phyloP scores from a whole-genome alignment of 1,284 basidiomycete species.

The Pseudozyma tsukubaensis region DNA sequence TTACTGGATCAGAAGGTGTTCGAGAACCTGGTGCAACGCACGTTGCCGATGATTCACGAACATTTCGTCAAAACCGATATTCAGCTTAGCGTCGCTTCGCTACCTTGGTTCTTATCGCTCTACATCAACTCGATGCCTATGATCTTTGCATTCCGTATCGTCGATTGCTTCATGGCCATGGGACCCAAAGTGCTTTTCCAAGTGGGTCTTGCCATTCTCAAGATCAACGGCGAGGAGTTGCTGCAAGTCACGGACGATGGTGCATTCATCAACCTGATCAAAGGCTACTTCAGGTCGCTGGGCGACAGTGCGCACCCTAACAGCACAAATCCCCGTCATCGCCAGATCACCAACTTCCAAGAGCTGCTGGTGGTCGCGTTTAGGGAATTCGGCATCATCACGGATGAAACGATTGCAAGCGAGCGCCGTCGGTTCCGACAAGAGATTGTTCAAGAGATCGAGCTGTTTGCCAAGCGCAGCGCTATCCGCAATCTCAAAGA shows the following conservation, averaged over 20 bases:
- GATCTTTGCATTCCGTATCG: slow-evolving; percentile 97
- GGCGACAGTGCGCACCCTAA: slow-evolving; percentile 94
- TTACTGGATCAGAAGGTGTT: slow-evolving; percentile 97
- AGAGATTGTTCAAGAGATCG: slow-evolving; percentile 92
- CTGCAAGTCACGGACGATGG: slow-evolving; percentile 97
- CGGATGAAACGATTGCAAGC: slow-evolving; percentile 89
- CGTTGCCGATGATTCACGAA: slow-evolving; percentile 81
- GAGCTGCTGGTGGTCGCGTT: slow-evolving; percentile 75
- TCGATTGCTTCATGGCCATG: slow-evolving; percentile 99
- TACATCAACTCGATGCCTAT: slow-evolving; percentile 99
- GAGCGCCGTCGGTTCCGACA: slow-evolving; percentile 88
- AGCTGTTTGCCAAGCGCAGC: slow-evolving; percentile 94
- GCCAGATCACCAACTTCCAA: slow-evolving; percentile 97
- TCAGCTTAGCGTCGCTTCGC: slow-evolving; percentile 92
- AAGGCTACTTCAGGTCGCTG: slow-evolving; percentile 88
- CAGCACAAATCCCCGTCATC: slow-evolving; percentile 86
- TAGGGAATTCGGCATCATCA: slow-evolving; percentile 94
- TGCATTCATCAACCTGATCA: slow-evolving; percentile 80
- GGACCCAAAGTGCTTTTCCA: slow-evolving; percentile 98
- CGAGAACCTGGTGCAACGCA: slow-evolving; percentile 91
- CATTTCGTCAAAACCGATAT: slow-evolving; percentile 93
- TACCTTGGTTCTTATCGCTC: slow-evolving; percentile 92
- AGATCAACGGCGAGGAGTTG: slow-evolving; percentile 95
- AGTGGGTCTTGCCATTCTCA: slow-evolving; percentile 91
- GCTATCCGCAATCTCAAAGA: slow-evolving; percentile 88